phyloP scores from a whole-genome alignment of 352 stramenopile genomes.

The Phytophthora cryptogea region DNA sequence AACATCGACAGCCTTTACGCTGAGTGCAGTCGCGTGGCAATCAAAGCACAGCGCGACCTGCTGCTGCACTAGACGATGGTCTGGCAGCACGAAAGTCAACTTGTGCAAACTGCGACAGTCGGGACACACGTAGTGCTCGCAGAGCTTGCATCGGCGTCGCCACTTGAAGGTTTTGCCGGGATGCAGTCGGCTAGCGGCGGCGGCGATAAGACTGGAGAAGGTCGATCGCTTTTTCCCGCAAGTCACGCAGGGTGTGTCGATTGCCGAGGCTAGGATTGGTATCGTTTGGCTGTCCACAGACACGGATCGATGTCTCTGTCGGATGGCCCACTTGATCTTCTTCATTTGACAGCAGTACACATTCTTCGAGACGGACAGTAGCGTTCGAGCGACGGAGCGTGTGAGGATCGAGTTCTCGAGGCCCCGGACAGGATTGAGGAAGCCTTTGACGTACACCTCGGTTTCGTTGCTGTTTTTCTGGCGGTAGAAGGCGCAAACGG shows the following conservation, averaged over 20 bases:
- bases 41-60: slow-evolving; percentile 27
- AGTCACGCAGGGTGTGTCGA: slow-evolving; percentile 31
- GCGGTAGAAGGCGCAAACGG: slow-evolving; percentile 39
- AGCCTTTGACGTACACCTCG: slow-evolving; percentile 39
- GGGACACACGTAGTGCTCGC: slow-evolving; percentile 52
- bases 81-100: slow-evolving; percentile 36
- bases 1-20: slow-evolving; percentile 29
- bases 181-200: slow-evolving; percentile 15
- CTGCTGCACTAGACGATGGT: slow-evolving; percentile 37
- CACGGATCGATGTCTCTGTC: slow-evolving; percentile 20
- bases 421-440: slow-evolving; percentile 31
- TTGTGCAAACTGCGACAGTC: slow-evolving; percentile 47
- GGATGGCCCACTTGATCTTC: slow-evolving; percentile 42
- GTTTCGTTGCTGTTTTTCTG: slow-evolving; percentile 38
- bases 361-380: slow-evolving; percentile 36
- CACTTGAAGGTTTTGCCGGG: slow-evolving; percentile 19
- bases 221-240: slow-evolving; percentile 36
- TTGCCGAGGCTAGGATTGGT: slow-evolving; percentile 14
- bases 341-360: slow-evolving; percentile 44
- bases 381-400: slow-evolving; percentile 30
- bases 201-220: slow-evolving; percentile 22
- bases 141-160: slow-evolving; percentile 41
- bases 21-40: slow-evolving; percentile 28
- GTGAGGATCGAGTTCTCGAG: slow-evolving; percentile 47
- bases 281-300: slow-evolving; percentile 17